These are phyloP conservation scores for Pulveroboletus sp. DNA, from an alignment of 768 basidiomycete species.

Conservation along the genomic window DNA sequence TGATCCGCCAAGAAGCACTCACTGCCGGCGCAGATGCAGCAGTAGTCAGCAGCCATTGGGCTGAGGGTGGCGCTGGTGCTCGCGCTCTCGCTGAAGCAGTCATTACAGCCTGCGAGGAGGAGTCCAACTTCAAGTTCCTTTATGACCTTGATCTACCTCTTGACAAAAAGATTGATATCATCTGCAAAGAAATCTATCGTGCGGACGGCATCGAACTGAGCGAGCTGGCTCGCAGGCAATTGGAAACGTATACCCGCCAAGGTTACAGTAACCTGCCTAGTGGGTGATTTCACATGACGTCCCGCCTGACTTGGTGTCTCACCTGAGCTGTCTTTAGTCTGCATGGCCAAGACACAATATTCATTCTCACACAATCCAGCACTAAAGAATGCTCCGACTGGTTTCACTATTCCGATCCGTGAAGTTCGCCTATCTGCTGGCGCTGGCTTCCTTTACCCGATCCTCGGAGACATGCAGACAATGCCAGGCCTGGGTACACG, in stretches of 20 bases:
- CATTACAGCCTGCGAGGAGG: constrained; percentile 75
- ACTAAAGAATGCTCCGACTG: constrained; percentile 85
- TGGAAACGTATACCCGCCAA: constrained; percentile 89
- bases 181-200: constrained; percentile 89
- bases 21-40: constrained; percentile 91
- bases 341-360: constrained; percentile 97
- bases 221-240: constrained; percentile 76
- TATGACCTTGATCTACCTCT: constrained; percentile 83
- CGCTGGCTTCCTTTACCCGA: constrained; percentile 92
- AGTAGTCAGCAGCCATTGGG: constrained; percentile 97
- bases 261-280: constrained; percentile 78
- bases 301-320: constrained; percentile 3
- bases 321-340: constrained; percentile 49
- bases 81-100: constrained; percentile 89
- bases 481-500: constrained; percentile 96
- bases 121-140: constrained; percentile 86
- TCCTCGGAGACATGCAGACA: constrained; percentile 95
- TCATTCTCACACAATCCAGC: constrained; percentile 95
- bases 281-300: constrained; percentile 34
- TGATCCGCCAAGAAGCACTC: constrained; percentile 76
- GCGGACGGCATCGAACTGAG: constrained; percentile 88
- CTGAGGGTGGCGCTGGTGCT: constrained; percentile 89
- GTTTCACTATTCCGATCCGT: constrained; percentile 90
- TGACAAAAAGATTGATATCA: constrained; percentile 82
- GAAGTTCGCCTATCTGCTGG: constrained; percentile 86